Base-by-base conservation (phyloP, 2,329 filamentous ascomycete genomes). In the Botrytis elliptica region DNA sequence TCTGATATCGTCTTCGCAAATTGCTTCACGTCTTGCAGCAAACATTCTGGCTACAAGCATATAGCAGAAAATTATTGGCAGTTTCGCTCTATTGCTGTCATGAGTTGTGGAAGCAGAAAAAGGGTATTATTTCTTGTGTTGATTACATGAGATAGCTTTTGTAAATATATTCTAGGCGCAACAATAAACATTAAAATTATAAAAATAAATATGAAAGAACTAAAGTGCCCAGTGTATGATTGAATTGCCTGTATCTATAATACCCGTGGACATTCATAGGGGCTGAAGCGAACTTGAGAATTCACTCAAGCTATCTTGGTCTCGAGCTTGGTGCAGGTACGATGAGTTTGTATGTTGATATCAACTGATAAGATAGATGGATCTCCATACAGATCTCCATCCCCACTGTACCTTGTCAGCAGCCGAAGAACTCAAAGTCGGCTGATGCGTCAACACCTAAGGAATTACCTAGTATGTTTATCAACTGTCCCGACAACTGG, bases 21-120 rank as follows among this genome's bases (percentile, higher is more conserved):
- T 72, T 59, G 63, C 71, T 69, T 49, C 29, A 59, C 33, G 36
- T 49, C 25, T 69, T 67, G 63, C 71, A 59, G 55, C 49, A 69
- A 69, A 69, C 33, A n/a, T 72, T 69, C 71, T 72, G 52, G 63
- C 71, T 68, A 72, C 71, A 60, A 52, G 63, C 49, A 68, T 36
- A 72, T 72, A 68, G 63, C 63, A 72, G 63, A 69, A 72, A 60
- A 59, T 12, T 55, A 65, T 42, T 72, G 55, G 68, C 68, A 70
- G 49, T 42, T 69, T 68, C 36, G 63, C 71, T 68, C 63, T 33
- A 57, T 72, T 69, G 71, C 71, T 72, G 71, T 72, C 52, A 72
- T 60, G 71, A 72, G 63, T 38, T 42, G 66, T 57, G 66, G 57
- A 57, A 69, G 14, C 36, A 42, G 49, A n/a, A 52, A 42, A 68